Base-by-base conservation (phyloP, 2,329 filamentous ascomycete genomes). In the Scedosporium apiospermum region DNA sequence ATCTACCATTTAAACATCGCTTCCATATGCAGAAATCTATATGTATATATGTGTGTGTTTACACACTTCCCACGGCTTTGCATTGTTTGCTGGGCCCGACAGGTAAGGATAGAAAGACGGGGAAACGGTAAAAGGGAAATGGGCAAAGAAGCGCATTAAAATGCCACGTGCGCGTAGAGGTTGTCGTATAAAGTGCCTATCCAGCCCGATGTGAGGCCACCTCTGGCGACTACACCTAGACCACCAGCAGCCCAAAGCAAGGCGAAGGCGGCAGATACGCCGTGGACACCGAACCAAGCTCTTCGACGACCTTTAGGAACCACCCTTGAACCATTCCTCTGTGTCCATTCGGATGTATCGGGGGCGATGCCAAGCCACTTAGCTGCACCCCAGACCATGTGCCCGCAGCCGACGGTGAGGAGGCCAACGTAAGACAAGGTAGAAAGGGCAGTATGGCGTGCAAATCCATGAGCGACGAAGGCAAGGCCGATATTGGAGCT, bases 391-490 rank as follows among this genome's bases (percentile, higher is more conserved):
- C 91, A 96, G 6, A 90, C 84, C 72, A 93, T 86, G 76, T 97
- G 93, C 64, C 87, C 90, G 26, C 84, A 86, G 0, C 86, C 89
- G 0, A 88, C 75, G 16, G 77, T 78, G 6, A 96, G 77, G 58
- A 97, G 78, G 1, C 86, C 81, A 1, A 78, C 69, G 72, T 96
- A 96, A 1, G 88, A 87, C 1, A 81, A 68, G 72, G 86, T 88
- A n/a, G 89, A 85, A 7, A 88, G 72, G 1, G 80, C 67, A 0
- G 88, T 86, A 69, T 90, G 88, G 14, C 84, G 82, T 34, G 89
- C 86, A 70, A 97, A 95, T 2, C 90, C 91, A 74, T 98, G 93
- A 12, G 88, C 85, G 6, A 97, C 87, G 72, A 90, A 98, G 12
- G 85, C 87, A 12, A 98, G 78, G 0, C 90, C 90, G 49, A 97